Evolutionary conservation across 2,329 filamentous ascomycete species (phyloP), one percentile per base, ranked within the genome.

Genomic region (Trichoderma semiorbis): DNA sequence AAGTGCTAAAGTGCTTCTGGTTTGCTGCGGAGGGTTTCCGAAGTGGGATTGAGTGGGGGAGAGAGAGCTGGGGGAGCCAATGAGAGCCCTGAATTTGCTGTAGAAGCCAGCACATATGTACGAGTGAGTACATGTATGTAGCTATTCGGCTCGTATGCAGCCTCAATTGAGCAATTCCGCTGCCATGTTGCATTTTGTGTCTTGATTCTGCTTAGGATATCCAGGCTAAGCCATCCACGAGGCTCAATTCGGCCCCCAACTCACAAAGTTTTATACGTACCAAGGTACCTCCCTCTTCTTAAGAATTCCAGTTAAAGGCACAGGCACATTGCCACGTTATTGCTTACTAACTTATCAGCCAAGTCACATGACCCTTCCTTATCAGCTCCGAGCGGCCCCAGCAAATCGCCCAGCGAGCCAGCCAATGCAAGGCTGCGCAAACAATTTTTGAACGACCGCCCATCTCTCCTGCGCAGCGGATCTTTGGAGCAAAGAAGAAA

Each of bases 371-470:
- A 74, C 43, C 43, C 0, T 16, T 5, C 18, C 57, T 26, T 62
- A 70, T 65, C 66, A 64, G 58, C 50, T 50, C 21, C 53, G n/a
- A 28, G 12, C 62, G 55, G 32, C 61, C 69, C 43, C 39, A 66
- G 50, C 57, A 63, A 72, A 66, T 28, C 43, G 64, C 61, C 34
- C 36, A 62, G 60, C 62, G 21, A 65, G 26, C 64, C 34, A 62
- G 70, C 43, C 55, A 55, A 58, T 73, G 71, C 64, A 71, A 69
- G 69, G 68, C 57, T 70, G 70, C 70, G 66, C 71, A 73, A 74
- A 74, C 39, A 71, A 73, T 72, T 68, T 74, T 74, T 65, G 58
- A 61, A 70, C 63, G 65, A 71, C 43, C 18, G 55, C 66, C 32
- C 36, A 60, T 66, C 57, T 66, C 66, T 34, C 47, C 63, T 47